These are phyloP conservation scores for Silene conica DNA, from an alignment of 148 eudicot genomes.

Conservation along the genomic window DNA sequence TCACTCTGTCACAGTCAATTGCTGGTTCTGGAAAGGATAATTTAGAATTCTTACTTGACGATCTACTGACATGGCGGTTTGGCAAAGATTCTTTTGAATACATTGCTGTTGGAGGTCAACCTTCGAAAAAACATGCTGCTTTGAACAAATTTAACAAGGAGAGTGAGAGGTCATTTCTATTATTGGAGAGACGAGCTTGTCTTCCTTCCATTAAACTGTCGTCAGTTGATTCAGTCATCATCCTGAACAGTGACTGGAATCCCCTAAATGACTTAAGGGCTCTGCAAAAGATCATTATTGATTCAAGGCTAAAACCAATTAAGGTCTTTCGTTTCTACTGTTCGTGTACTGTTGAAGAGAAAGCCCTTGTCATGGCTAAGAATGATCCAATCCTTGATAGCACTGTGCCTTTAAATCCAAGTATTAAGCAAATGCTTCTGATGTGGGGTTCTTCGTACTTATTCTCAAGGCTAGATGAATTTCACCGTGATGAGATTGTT, in stretches of 20 bases:
- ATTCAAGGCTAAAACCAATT: slow-evolving; percentile 49
- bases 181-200: slow-evolving; percentile 70
- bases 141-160: slow-evolving; percentile 46
- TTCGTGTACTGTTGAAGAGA: slow-evolving; percentile 65
- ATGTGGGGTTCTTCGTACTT: slow-evolving; percentile 68
- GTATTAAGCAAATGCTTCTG: slow-evolving; percentile 49
- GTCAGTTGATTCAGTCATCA: slow-evolving; percentile 46
- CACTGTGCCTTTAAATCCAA: slow-evolving; percentile 30
- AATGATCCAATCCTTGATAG: slow-evolving; percentile 42
- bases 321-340: slow-evolving; percentile 68
- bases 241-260: slow-evolving; percentile 73
- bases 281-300: slow-evolving; percentile 51
- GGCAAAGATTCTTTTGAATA: slow-evolving; percentile 62
- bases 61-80: slow-evolving; percentile 51
- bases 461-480: slow-evolving; percentile 54
- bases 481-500: slow-evolving; percentile 25
- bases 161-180: slow-evolving; percentile 39
- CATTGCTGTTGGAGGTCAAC: slow-evolving; percentile 35
- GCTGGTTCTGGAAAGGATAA: slow-evolving; percentile 48
- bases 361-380: slow-evolving; percentile 57
- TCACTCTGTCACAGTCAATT: slow-evolving; percentile 33
- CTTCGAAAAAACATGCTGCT: slow-evolving; percentile 41
- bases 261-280: slow-evolving; percentile 65
- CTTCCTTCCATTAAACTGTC: slow-evolving; percentile 45
- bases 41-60: slow-evolving; percentile 61